Evolutionary conservation across 2,329 filamentous ascomycete species (phyloP), one percentile per base, ranked within the genome.

Genomic region (Helicocarpus griseus): DNA sequence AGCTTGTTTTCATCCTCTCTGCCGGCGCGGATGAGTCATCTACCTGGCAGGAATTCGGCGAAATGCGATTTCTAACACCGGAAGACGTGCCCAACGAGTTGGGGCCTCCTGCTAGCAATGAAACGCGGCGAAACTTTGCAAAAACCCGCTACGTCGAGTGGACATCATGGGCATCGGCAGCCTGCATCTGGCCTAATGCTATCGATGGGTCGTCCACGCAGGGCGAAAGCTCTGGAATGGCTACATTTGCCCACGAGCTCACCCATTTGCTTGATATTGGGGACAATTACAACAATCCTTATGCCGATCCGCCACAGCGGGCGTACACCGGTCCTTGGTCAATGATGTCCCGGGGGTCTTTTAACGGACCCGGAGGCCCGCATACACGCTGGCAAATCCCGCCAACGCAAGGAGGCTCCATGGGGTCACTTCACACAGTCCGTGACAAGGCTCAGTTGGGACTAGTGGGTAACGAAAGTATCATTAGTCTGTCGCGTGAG

Each of bases 231-330:
- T 57, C 54, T 13, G 55, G 55, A 21, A 57, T 57, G 55, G 53
- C 47, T 24, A 49, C 43, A 4, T 57, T 49, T 53, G 55, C 55
- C 21, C 55, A 57, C 48, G 55, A 57, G 44, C 55, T 57, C 21
- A 57, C 49, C 45, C 55, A 57, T 43, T 40, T 57, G n/a, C 55
- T 57, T 43, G 48, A 57, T 17, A 53, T 57, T 39, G 51, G 51
- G 17, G 55, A 57, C 38, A 57, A 57, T 48, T 57, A 56, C 50
- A 57, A 57, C 46, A 57, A 56, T 39, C 55, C 55, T 29, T 57
- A 54, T 21, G 54, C 54, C 14, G 36, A 40, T 1, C 55, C 55
- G 7, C 33, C 47, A 4, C 52, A 48, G 26, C 53, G 55, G n/a
- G 26, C 55, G 5, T 54, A 21, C 40, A 56, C 55, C 22, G 55